Percentiles rank a stretch among this genome's conserved stretches.
Evolutionary conservation across 257 asterid genomes (phyloP).

Genomic region (Verbascum thapsus): DNA sequence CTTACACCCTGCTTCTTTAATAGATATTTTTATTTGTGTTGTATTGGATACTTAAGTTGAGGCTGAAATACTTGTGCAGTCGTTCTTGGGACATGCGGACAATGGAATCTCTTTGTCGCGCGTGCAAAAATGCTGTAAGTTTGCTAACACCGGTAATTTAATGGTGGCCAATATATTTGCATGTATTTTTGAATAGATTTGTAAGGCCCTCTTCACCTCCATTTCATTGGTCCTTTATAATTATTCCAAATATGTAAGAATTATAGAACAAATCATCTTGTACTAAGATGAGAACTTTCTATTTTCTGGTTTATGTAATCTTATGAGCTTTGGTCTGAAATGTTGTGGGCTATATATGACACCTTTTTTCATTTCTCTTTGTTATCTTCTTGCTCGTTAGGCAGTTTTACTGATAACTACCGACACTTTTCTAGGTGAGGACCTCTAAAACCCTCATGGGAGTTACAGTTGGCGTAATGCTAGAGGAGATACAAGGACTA

Average conservation of each 20-base stretch:
- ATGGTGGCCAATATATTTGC: background rate
- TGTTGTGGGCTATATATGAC: background rate
- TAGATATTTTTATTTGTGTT: slow-evolving; percentile 21
- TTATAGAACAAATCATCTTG: background rate
- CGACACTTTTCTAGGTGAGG: slow-evolving; percentile 61
- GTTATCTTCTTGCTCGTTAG: slow-evolving; percentile 19
- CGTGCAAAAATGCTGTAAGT: slow-evolving; percentile 98
- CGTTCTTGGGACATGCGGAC: slow-evolving; percentile 99
- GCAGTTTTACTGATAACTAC: slow-evolving; percentile 24
- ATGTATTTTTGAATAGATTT: background rate
- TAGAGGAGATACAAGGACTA: slow-evolving; percentile 89
- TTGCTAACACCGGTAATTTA: slow-evolving; percentile 18
- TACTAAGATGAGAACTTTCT: slow-evolving; percentile 8
- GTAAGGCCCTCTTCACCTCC: background rate
- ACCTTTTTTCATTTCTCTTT: slow-evolving; percentile 6
- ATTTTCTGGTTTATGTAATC: background rate
- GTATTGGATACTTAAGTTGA: slow-evolving; percentile 17
- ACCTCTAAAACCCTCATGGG: slow-evolving; percentile 92
- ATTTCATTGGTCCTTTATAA: background rate
- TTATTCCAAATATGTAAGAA: slow-evolving; percentile 3
- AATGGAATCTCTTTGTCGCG: slow-evolving; percentile 99
- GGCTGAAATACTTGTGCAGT: slow-evolving; percentile 49
- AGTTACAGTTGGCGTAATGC: slow-evolving; percentile 87
- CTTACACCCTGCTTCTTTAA: slow-evolving; percentile 26
- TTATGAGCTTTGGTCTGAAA: background rate